Base-by-base conservation (phyloP, 352 stramenopile species). In the Peronospora farinosa region DNA sequence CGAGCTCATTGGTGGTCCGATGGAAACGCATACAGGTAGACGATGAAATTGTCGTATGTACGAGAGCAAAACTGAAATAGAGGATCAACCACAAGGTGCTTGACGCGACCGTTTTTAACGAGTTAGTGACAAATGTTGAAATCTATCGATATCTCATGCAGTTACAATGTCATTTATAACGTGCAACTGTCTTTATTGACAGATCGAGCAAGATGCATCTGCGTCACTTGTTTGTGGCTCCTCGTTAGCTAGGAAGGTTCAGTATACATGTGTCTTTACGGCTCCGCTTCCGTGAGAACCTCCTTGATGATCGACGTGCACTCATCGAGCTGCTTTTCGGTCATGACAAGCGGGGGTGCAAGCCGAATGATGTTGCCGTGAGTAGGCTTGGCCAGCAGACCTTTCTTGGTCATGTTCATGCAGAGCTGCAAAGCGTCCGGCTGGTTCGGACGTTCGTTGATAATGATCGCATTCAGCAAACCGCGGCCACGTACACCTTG, bases 301-400 rank as follows among this genome's bases (percentile, higher is more conserved):
- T 84, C 57, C 69, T 88, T 84, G 66, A 92, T 81, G 47, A 92
- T 93, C 17, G 58, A 60, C 16, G 77, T 88, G 73, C 92, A 97
- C 63, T 97, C 68, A 59, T 97, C 84, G 57, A 98, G 86, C 72
- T 98, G 76, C 30, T 70, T 65, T 60, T 97, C 85, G 16, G 76
- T 96, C 69, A 98, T 98, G 40, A 88, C 95, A 42, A 98, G 81
- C 32, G 95, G 95, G 16, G 96, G 96, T 27, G 96, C 95, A 41
- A 99, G 91, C 37, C 95, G 89, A 67, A 98, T 98, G 67, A 98
- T 97, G 74, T 98, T 97, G 56, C 92, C 95, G 66, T 99, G 97
- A 37, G 97, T 99, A 12, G 96, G 97, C 75, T 99, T 99, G 41
- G 97, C 96, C 23, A 99, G 74, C 28, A 99, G 65, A 1, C 97